A percentile compares a stretch with the other conserved stretches of the same genome.
These are phyloP conservation scores for Manihot esculenta DNA, from an alignment of 441 rosid genomes.

Conservation along the genomic window DNA sequence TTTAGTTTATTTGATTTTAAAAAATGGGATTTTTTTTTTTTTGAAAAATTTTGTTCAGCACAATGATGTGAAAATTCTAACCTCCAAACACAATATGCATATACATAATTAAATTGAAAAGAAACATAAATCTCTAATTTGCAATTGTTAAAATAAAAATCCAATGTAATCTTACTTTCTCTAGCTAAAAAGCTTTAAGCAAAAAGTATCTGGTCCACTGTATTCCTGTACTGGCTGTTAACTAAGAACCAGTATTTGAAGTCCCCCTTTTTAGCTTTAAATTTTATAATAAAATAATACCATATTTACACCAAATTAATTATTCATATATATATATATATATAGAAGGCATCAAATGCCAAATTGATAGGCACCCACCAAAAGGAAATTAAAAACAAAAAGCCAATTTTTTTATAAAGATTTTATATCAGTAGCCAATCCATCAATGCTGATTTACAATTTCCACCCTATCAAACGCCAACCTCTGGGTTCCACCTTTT, in stretches of 20 bases:
- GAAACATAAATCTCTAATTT: too few species aligned
- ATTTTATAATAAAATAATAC: too few species aligned
- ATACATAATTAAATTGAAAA: too few species aligned
- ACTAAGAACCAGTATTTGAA: not conserved
- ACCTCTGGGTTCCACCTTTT: conserved; percentile 16
- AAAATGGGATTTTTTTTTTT: too few species aligned
- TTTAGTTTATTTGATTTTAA: too few species aligned
- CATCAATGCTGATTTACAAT: conserved; percentile 11
- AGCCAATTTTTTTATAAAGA: not conserved
- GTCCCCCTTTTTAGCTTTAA: not conserved
- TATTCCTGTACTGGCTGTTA: too few species aligned
- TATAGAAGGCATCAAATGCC: conserved; percentile 29
- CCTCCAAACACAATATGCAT: too few species aligned
- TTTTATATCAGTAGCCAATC: not conserved
- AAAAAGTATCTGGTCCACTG: conserved; percentile 13
- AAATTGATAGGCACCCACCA: conserved; percentile 21
- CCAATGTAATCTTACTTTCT: not conserved
- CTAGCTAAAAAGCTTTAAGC: conserved; percentile 9
- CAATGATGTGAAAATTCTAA: too few species aligned
- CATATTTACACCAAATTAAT: too few species aligned
- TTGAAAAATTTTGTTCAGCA: too few species aligned
- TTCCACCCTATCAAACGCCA: conserved; percentile 30
- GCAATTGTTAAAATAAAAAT: not conserved
- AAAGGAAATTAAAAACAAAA: not conserved
- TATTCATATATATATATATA: not conserved